Evolutionary conservation across 2,329 filamentous ascomycete species (phyloP).

Genomic region (Monosporascus sp.): DNA sequence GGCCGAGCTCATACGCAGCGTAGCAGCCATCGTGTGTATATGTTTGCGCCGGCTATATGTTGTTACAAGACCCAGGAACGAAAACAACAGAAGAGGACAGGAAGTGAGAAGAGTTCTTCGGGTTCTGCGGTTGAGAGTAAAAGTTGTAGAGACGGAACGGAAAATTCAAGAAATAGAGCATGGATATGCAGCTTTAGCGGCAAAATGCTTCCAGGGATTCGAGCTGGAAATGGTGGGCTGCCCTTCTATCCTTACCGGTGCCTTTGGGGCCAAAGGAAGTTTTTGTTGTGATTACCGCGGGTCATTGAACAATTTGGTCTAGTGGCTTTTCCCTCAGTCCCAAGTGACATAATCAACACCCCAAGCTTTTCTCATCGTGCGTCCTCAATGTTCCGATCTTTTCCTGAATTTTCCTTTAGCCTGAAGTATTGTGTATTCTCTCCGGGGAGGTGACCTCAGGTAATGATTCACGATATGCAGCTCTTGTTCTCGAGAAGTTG

Average conservation of each 20-base stretch:
- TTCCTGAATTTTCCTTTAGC: neutral
- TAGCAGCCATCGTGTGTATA: slow-evolving; percentile 66
- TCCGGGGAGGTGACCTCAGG: neutral
- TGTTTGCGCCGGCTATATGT: neutral
- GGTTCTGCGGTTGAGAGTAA: neutral
- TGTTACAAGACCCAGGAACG: neutral
- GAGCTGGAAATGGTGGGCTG: neutral
- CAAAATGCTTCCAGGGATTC: neutral
- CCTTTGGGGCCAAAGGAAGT: neutral
- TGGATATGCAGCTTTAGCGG: neutral
- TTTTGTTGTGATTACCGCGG: neutral
- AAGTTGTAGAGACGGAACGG: neutral
- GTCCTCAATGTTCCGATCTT: neutral
- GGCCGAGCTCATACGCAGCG: slow-evolving; percentile 74
- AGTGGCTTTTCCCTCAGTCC: neutral
- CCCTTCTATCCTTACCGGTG: neutral
- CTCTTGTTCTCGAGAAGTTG: too few species aligned
- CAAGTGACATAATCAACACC: neutral
- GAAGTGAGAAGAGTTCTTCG: neutral
- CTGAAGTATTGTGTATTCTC: too few species aligned
- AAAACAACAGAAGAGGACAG: neutral
- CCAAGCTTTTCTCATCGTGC: neutral
- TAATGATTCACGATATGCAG: neutral
- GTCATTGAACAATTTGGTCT: neutral
- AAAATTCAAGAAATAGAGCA: neutral